These are phyloP conservation scores for Globisporangium uncinulatum DNA, from an alignment of 352 stramenopile species.

Conservation along the genomic window DNA sequence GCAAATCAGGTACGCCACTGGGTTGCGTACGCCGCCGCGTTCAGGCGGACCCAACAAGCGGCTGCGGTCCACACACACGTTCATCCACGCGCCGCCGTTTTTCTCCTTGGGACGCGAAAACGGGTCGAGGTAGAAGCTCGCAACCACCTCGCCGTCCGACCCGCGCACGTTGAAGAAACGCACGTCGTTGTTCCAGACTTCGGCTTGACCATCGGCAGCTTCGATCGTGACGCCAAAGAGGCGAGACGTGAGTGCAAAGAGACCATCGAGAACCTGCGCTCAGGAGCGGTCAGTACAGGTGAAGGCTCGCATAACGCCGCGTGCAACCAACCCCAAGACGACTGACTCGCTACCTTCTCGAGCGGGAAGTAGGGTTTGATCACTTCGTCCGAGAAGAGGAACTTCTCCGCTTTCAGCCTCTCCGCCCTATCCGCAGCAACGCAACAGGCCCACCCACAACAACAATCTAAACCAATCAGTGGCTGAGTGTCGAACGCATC, in stretches of 20 bases:
- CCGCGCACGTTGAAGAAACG: slow-evolving; percentile 93
- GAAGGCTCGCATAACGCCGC: too few species aligned
- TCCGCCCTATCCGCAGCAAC: slow-evolving; percentile 59
- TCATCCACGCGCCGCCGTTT: slow-evolving; percentile 98
- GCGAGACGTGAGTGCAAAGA: slow-evolving; percentile 92
- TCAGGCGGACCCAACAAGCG: slow-evolving; percentile 67
- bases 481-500: background rate
- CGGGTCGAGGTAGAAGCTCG: slow-evolving; percentile 96
- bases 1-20: slow-evolving; percentile 97
- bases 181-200: slow-evolving; percentile 95
- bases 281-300: too few species aligned
- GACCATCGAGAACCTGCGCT: slow-evolving; percentile 81
- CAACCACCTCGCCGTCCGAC: slow-evolving; percentile 84
- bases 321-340: too few species aligned
- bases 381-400: slow-evolving; percentile 95
- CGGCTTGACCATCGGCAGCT: slow-evolving; percentile 48
- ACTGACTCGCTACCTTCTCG: slow-evolving; percentile 88
- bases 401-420: slow-evolving; percentile 93
- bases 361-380: slow-evolving; percentile 97
- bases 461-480: background rate
- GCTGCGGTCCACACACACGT: slow-evolving; percentile 93
- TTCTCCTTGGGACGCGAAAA: slow-evolving; percentile 97
- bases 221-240: slow-evolving; percentile 95
- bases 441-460: background rate
- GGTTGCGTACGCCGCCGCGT: slow-evolving; percentile 63